A percentile compares a stretch with the other conserved stretches of the same genome.
phyloP scores from a whole-genome alignment of 2,329 filamentous ascomycete species.

The Fusarium vanettenii region DNA sequence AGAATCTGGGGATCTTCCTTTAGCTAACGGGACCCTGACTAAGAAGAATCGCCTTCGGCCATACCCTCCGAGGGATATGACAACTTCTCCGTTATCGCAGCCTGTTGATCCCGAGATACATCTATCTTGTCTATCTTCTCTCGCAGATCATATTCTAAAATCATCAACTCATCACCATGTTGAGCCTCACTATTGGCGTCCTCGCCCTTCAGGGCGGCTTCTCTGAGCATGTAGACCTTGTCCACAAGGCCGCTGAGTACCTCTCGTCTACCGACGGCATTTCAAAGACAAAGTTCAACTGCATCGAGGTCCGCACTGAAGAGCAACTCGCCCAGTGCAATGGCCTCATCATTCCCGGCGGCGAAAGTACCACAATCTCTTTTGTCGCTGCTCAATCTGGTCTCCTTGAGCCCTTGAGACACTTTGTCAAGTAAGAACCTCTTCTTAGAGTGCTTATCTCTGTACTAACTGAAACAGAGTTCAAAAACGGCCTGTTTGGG shows the following conservation, averaged over 20 bases:
- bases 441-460: neutral
- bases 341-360: conserved; percentile 89
- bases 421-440: conserved; percentile 85
- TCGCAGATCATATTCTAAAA: neutral
- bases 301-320: conserved; percentile 84
- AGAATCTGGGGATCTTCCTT: conserved; percentile 35
- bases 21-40: conserved; percentile 13
- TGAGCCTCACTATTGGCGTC: conserved; percentile 66
- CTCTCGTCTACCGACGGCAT: conserved; percentile 49
- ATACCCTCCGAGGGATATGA: conserved; percentile 20
- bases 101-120: neutral
- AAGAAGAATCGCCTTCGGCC: conserved; percentile 24
- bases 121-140: neutral
- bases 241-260: conserved; percentile 73
- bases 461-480: conserved; percentile 61
- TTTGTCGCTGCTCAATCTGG: conserved; percentile 85
- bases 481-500: conserved; percentile 87
- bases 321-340: conserved; percentile 79
- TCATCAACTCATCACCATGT: conserved; percentile 17
- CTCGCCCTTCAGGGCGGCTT: conserved; percentile 92
- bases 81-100: conserved; percentile 29
- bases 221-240: conserved; percentile 83
- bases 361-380: conserved; percentile 94
- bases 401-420: conserved; percentile 83
- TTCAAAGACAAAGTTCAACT: conserved; percentile 61